Evolutionary conservation across 108 stramenopile genomes (phyloP), one percentile per base, ranked within the genome.

Genomic region (Nitzschia sp.): DNA sequence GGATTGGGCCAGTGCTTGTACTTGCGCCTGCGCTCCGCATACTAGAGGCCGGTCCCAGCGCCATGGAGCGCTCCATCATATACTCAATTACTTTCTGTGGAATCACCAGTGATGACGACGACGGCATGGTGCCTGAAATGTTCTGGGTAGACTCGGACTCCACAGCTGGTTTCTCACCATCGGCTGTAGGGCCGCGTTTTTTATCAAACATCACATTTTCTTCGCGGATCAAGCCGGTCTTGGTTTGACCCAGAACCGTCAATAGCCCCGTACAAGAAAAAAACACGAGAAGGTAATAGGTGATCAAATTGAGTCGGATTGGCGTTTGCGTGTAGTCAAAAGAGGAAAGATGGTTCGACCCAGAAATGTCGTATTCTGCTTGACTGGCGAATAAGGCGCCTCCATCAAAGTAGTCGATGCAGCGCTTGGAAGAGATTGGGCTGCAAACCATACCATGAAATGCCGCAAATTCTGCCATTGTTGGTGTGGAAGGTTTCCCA

Each of bases 381-480:
- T 58, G 56, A 33, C 31, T 33, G 15, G 56, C 56, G n/a, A 58
- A 58, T 28, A 58, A 58, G 5, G 56, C 56, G n/a, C 28, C 23
- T 11, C 56, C 56, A 29, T 58, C 56, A 58, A 58, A 58, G 31
- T 33, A 32, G 4, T 25, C 9, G 28, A 58, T 58, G 27, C 56
- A 58, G 30, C 56, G 56, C 15, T 13, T 24, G 4, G 56, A 29
- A 13, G 56, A 32, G 15, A 11, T n/a, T 28, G 31, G 30, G 15
- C 28, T 24, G 28, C 56, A 58, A 32, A 58, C 30, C 56, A 58
- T 58, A 6, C 56, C 56, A 58, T 58, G 56, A 58, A 58, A 58
- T 21, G 28, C 31, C 30, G 56, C 31, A 33, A 32, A 58, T 15
- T 58, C 56, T 24, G 6, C 15, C 53, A 54, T 24, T 5, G 53